These are phyloP conservation scores for Pseudopithomyces maydicus DNA, from an alignment of 2,329 filamentous ascomycete genomes.

Conservation along the genomic window DNA sequence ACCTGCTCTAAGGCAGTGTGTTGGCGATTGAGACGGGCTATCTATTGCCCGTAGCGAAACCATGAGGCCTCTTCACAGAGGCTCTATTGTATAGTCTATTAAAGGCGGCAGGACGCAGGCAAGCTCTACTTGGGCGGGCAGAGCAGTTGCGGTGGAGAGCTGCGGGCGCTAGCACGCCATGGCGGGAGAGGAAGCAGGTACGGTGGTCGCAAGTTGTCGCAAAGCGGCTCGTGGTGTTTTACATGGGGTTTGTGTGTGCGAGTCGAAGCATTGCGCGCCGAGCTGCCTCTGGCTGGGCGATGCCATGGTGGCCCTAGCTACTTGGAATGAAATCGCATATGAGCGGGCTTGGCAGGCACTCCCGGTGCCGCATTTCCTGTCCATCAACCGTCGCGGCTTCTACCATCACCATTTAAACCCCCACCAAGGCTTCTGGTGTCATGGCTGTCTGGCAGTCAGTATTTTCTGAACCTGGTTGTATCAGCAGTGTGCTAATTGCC, in stretches of 20 bases:
- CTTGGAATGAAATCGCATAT: background rate
- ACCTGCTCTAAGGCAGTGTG: too few species aligned
- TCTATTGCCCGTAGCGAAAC: slow-evolving; percentile 16
- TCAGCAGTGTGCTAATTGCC: slow-evolving; percentile 5
- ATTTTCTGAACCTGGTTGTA: background rate
- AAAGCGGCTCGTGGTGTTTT: background rate
- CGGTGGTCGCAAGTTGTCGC: background rate
- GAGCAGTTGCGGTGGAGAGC: background rate
- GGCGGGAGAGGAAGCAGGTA: background rate
- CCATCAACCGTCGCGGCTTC: background rate
- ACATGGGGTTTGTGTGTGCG: background rate
- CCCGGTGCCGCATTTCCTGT: background rate
- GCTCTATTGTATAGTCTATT: background rate
- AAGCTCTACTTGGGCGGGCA: background rate
- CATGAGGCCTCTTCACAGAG: slow-evolving; percentile 25
- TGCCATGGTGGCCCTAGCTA: slow-evolving; percentile 1
- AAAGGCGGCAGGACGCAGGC: background rate
- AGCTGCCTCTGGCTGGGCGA: background rate
- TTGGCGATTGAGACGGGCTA: too few species aligned
- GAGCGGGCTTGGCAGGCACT: background rate
- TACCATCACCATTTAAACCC: background rate
- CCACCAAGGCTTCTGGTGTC: background rate
- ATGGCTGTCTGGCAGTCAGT: slow-evolving; percentile 48
- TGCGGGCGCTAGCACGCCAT: background rate
- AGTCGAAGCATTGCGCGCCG: background rate